Base-by-base conservation (phyloP, 2,329 filamentous ascomycete genomes). In the Verticillium klebahnii region DNA sequence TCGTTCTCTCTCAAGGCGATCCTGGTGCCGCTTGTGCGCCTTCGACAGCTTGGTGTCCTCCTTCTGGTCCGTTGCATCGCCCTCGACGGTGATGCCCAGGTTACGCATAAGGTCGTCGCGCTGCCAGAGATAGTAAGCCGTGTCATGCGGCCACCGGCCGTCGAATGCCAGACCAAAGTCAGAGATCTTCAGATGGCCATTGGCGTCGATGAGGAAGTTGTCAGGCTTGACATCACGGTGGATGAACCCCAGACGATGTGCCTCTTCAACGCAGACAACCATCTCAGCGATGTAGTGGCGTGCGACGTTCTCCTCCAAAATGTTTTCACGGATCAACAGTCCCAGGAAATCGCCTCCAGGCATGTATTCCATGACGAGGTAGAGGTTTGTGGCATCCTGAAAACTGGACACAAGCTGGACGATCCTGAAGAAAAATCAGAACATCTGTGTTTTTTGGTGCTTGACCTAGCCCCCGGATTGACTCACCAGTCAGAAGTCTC, bases 301-400 rank as follows among this genome's bases (percentile, higher is more conserved):
- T 5, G 93, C 88, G 54, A 91, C 86, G 0, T 83, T 79, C 73
- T 98, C 95, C 61, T 87, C 87, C 2, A 99, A 81, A 2, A 91
- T 85, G 64, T 95, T 93, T 70, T 96, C 91, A 17, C 93, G 87
- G 61, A 97, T 90, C 17, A 99, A 78, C 0, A 97, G 76, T 1
- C 91, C 91, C 0, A 99, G 82, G 67, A 99, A 98, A 72, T 99
- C 94, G 0, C 95, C 94, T 0, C 94, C 95, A 2, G 96, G 89
- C 92, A 97, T 97, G 72, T 96, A 99, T 63, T 98, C 93, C 93
- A 98, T 97, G 59, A 97, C 90, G 6, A 99, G 85, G 69, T 98
- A 98, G 6, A 99, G 81, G 68, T 91, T 92, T 52, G 85, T 83
- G 39, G 85, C 79, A 72, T 98, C 95, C 73, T 98, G 92, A 67